Base-by-base conservation (phyloP, 441 rosid genomes). In the Eutrema salsugineum region DNA sequence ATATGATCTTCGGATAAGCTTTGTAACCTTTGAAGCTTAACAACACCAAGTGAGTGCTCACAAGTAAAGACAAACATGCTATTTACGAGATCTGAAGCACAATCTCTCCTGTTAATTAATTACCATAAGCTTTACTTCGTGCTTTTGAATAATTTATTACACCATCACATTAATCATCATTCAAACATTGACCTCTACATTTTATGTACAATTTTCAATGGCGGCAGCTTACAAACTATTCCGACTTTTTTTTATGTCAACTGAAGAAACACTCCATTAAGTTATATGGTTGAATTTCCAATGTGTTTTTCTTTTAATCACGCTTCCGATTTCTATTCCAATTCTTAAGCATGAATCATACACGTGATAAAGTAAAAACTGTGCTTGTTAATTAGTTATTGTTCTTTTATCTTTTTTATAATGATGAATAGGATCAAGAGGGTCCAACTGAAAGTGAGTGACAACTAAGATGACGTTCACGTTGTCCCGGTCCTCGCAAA, bases 401-500 rank as follows among this genome's bases (percentile, higher is more conserved):
- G 16, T 32, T 48, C 5, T 22, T 15, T n/a, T n/a, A 17, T 48
- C 5, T 22, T n/a, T 35, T n/a, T 51, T 27, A 11, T 17, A 7
- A 56, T 16, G 40, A 27, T 42, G 44, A 42, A 30, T 54, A 20
- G 17, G 63, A 67, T 67, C n/a, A 42, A 54, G 53, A 55, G 62
- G 51, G 51, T 51, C 35, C 44, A 62, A 42, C 5, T 50, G 61
- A 58, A 66, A 66, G 22, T 30, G 67, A 50, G 68, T 66, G 68
- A 66, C 78, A 66, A 73, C 67, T 58, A 50, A 73, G 46, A 49
- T 66, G 68, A 73, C 38, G 67, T 73, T 40, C 47, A 66, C 51
- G 47, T 73, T 66, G 65, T 54, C 65, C 4, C 35, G 59, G 59
- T 24, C 66, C 60, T 73, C 43, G 50, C 36, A 57, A 38, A 38